Evolutionary conservation across 306 rosid genomes (phyloP), one percentile per base, ranked within the genome.

Genomic region (Glycine tomentella): DNA sequence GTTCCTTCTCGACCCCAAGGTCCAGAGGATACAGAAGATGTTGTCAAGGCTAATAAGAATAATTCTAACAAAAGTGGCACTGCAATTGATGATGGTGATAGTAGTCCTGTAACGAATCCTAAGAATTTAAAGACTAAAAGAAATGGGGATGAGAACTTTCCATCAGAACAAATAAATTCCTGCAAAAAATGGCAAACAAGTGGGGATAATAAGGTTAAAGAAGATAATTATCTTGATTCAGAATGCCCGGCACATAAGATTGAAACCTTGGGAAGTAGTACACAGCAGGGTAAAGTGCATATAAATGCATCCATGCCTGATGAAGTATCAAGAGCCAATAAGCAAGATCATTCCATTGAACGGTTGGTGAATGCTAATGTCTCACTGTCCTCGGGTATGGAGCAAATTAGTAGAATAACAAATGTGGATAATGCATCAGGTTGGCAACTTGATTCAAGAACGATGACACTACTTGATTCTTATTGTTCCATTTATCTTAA

Each of bases 21-120:
- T 63, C 91, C 91, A 5, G 98, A 93, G 85, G 98, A 96, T 88
- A 92, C 98, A 14, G 98, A 92, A 84, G 97, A 96, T 86, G 94
- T 81, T 78, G 88, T 90, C 80, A 87, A 90, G 86, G 88, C 46
- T 42, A 42, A 87, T 49, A 88, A 87, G 76, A 85, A 61, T 71
- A 81, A 85, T 90, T 72, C 88, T 67, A 61, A 67, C 57, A 91
- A 84, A 86, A 86, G 78, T 80, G 87, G 87, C 67, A 72, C 86
- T 72, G 57, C 90, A 63, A 89, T 66, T 56, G 89, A 83, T 12
- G 92, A 88, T 77, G 84, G 89, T 78, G 90, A 90, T 84, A 90
- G 80, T 75, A 89, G 89, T 88, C 92, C 92, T 71, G 87, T 67
- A 52, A 69, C 78, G 69, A 93, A 85, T 87, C 73, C 88, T 25